Conservation (phyloP, 805 yeast species). For the Tanozyma kutaoensis region DNA sequence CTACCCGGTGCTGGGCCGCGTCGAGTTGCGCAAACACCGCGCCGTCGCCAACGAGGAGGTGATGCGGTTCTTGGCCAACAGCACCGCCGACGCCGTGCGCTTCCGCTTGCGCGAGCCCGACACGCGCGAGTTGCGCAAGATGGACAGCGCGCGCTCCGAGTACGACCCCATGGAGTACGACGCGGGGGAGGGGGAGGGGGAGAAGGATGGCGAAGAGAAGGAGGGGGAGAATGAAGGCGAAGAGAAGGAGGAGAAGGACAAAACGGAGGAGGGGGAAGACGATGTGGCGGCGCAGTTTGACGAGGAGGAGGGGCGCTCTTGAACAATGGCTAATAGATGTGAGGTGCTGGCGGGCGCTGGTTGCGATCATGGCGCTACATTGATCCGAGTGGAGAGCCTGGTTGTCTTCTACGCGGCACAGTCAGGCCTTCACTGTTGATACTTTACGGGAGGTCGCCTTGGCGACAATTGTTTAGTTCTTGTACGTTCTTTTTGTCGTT, state of each 20-base stretch:
- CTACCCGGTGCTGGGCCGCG: conserved; percentile 64
- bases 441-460: conserved; percentile 1
- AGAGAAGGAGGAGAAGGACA: conserved; percentile 9
- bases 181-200: conserved; percentile 42
- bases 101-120: conserved; percentile 60
- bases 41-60: conserved; percentile 43
- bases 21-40: conserved; percentile 73
- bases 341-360: no score
- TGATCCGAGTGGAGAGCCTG: no score
- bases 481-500: no score
- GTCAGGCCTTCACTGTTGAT: not conserved
- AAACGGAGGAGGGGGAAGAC: conserved; percentile 4
- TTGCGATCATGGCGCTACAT: no score
- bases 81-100: conserved; percentile 49
- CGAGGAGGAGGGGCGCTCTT: not conserved
- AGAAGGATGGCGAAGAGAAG: conserved; percentile 2
- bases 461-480: no score
- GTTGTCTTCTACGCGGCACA: no score
- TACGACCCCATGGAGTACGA: conserved; percentile 74
- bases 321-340: not conserved
- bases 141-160: conserved; percentile 56
- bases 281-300: not conserved
- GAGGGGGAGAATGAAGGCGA: conserved; percentile 2
- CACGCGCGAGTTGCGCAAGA: conserved; percentile 48
- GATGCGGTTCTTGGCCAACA: conserved; percentile 39